phyloP scores from a whole-genome alignment of 1,284 basidiomycete genomes.

The Grifola frondosa region DNA sequence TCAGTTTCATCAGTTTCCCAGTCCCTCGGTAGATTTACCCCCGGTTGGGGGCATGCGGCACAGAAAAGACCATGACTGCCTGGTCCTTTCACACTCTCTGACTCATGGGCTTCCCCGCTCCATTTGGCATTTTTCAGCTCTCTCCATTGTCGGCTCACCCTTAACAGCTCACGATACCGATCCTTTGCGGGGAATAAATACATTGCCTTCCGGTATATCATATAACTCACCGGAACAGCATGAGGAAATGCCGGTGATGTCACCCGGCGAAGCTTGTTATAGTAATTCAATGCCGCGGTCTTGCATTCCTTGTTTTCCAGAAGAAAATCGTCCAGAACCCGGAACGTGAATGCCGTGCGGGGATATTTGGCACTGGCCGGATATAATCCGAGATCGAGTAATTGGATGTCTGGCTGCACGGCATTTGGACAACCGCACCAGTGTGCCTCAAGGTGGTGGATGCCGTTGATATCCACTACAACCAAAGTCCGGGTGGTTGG shows the following conservation, averaged over 20 bases:
- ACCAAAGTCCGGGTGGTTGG: not conserved
- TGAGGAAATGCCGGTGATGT: not conserved
- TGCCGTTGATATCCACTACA: not conserved
- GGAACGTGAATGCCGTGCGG: not conserved
- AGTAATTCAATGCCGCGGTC: not conserved
- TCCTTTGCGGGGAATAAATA: not conserved
- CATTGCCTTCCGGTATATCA: not conserved
- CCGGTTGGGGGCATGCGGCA: slow-evolving; percentile 1
- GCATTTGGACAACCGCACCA: not conserved
- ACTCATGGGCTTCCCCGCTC: too few relatives aligned
- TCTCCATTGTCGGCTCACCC: not conserved
- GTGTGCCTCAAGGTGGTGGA: not conserved
- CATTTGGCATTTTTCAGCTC: not conserved
- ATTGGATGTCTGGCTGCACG: not conserved
- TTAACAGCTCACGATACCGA: not conserved
- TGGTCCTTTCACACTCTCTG: too few relatives aligned
- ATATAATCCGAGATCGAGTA: not conserved
- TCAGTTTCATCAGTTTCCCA: not conserved
- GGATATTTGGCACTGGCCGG: not conserved
- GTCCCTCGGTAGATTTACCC: not conserved
- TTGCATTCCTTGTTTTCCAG: slow-evolving; percentile 1
- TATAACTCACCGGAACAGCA: not conserved
- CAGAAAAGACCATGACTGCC: not conserved
- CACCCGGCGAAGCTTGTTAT: not conserved
- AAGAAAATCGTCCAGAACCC: not conserved